A percentile compares a stretch with the other conserved stretches of the same genome.
Evolutionary conservation across 1,139 yeast species (phyloP).

Genomic region (Protomyces inundatus): DNA sequence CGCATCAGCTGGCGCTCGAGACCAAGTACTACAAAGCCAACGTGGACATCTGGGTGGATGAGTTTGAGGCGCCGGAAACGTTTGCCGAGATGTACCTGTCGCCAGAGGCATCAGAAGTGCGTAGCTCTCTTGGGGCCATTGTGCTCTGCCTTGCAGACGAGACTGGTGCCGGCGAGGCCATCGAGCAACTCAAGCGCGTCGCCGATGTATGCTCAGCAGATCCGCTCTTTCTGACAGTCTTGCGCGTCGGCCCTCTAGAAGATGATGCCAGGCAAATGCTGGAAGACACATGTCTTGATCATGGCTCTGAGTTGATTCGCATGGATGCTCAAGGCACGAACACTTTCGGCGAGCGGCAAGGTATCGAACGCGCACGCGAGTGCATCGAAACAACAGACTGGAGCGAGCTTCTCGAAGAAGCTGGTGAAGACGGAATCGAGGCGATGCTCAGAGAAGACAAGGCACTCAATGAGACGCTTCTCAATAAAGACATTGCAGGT

Average conservation of each 20-base stretch:
- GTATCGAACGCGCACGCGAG: slow-evolving; percentile 24
- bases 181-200: slow-evolving; percentile 16
- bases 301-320: slow-evolving; percentile 27
- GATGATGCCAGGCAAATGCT: not conserved
- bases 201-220: slow-evolving; percentile 11
- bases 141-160: slow-evolving; percentile 17
- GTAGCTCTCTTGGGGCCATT: slow-evolving; percentile 22
- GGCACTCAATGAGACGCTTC: slow-evolving; percentile 2
- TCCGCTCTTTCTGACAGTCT: slow-evolving; percentile 1
- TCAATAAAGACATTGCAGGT: not conserved
- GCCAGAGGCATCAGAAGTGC: slow-evolving; percentile 28
- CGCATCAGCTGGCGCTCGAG: slow-evolving; percentile 20
- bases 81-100: slow-evolving; percentile 17
- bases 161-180: not conserved
- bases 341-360: slow-evolving; percentile 15
- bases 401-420: slow-evolving; percentile 15
- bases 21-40: slow-evolving; percentile 24
- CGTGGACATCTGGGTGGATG: slow-evolving; percentile 29
- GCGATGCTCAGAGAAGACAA: slow-evolving; percentile 7
- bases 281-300: slow-evolving; percentile 19
- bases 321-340: slow-evolving; percentile 9
- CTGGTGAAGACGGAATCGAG: slow-evolving; percentile 3
- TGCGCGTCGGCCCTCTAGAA: not conserved
- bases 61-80: slow-evolving; percentile 1
- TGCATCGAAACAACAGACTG: slow-evolving; percentile 25